A percentile compares a stretch with the other conserved stretches of the same genome.
Evolutionary conservation across 495 filamentous ascomycete species (phyloP).

Genomic region (Aspergillus bridgeri): DNA sequence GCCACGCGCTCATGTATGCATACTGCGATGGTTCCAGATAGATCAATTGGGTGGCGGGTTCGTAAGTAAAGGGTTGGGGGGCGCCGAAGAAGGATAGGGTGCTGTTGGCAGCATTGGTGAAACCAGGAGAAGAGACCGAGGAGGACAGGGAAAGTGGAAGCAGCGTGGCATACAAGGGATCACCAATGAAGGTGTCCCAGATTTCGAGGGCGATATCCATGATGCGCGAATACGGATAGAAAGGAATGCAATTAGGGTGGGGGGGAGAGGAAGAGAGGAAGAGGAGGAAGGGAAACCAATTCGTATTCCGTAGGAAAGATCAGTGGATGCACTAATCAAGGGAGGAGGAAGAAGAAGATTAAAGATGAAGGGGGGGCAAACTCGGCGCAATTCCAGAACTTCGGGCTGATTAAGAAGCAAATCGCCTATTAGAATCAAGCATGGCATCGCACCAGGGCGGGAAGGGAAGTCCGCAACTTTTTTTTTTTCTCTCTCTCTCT

Average conservation of each 20-base stretch:
- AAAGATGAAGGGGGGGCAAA: background rate
- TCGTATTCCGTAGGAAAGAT: too few relatives aligned
- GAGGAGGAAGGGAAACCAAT: background rate
- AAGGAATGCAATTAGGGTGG: background rate
- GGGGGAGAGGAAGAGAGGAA: background rate
- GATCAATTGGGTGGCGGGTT: conserved; percentile 70
- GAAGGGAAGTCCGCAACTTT: conserved; percentile 38
- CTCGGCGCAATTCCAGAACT: background rate
- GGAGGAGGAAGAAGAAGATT: background rate
- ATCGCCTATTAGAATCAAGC: conserved; percentile 10
- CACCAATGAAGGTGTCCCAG: conserved; percentile 79
- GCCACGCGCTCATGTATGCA: conserved; percentile 78
- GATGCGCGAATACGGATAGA: conserved; percentile 10
- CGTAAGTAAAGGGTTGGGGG: conserved; percentile 55
- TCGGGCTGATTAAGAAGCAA: background rate
- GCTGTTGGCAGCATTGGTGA: conserved; percentile 39
- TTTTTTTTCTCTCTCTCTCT: conserved; percentile 6
- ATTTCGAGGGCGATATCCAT: conserved; percentile 94
- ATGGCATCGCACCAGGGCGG: conserved; percentile 42
- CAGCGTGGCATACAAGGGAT: conserved; percentile 70
- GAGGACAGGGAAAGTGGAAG: conserved; percentile 60
- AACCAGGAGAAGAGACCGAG: conserved; percentile 40
- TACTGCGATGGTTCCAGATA: conserved; percentile 67
- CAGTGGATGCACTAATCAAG: too few relatives aligned
- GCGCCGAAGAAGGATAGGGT: conserved; percentile 41